Base-by-base conservation (phyloP, 371 early-diverging fungal genomes). In the Mortierella sp. region DNA sequence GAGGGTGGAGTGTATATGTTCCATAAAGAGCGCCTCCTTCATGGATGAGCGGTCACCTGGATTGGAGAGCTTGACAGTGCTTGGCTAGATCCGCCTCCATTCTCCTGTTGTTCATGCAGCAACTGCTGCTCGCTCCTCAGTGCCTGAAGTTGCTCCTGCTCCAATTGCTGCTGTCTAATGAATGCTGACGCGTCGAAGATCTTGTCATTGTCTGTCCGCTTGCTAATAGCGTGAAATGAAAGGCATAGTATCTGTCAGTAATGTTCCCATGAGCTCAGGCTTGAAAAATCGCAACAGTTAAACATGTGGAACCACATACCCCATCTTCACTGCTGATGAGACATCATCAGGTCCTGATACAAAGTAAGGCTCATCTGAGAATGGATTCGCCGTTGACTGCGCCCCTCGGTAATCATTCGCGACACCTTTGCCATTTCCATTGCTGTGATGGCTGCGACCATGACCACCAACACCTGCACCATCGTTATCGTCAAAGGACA, bases 141-240 rank as follows among this genome's bases (percentile, higher is more conserved):
- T 12, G 56, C 55, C 48, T 68, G 61, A 0, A 74, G 41, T 26
- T 74, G 76, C 48, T 68, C 76, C 55, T 74, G 69, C 34, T 74
- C 69, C 50, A 61, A 30, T 31, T 74, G 76, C 45, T 74, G 76
- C 19, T 74, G 76, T 26, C 49, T 59, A 39, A 74, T 58, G 45
- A 61, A 74, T 0, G 61, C 69, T 14, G 76, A 74, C 14, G 76
- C 76, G 38, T 74, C 76, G 58, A 74, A 74, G 16, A 74, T 58
- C 58, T 69, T 74, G 61, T 38, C 12, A 42, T 74, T 69, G 34
- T 74, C 76, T 18, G 76, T 39, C 23, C 76, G 67, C 34, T 74
- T 74, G 28, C 76, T 72, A 30, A 24, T 9, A 23, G 30, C 23
- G 18, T 45, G 18, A 45, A 45, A 43, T 23, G 41, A 9, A 54